A percentile compares a stretch with the other conserved stretches of the same genome.
phyloP scores from a whole-genome alignment of 2,329 filamentous ascomycete species.

The Diaporthe longicolla region DNA sequence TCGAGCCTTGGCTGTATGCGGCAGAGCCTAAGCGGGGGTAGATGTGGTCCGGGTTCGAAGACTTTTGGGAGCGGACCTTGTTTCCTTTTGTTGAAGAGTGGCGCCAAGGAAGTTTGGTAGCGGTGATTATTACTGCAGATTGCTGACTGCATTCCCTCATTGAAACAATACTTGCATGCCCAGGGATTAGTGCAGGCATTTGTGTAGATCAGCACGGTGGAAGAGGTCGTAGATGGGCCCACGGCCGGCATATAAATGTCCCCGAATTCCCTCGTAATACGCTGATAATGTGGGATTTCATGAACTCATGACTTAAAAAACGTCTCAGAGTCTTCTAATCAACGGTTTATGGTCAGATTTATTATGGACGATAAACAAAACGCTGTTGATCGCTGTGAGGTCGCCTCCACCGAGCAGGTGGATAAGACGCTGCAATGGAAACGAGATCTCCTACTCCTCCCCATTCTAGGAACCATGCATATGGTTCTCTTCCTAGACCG shows the following conservation, averaged over 20 bases:
- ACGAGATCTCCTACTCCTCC: constrained; percentile 48
- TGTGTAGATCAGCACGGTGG: background rate
- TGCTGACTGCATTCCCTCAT: constrained; percentile 24
- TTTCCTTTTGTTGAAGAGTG: background rate
- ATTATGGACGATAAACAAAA: constrained; percentile 3
- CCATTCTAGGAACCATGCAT: constrained; percentile 48
- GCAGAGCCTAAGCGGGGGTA: background rate
- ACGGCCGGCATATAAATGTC: background rate
- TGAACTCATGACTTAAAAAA: background rate
- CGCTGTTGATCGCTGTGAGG: background rate
- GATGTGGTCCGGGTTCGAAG: background rate
- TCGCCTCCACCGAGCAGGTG: background rate
- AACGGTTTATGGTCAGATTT: background rate
- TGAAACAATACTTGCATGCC: background rate
- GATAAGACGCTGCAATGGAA: constrained; percentile 46
- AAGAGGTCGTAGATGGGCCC: background rate
- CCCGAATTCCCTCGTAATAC: background rate
- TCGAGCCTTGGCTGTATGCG: constrained; percentile 13
- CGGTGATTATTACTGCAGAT: background rate
- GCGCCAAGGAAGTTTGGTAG: background rate
- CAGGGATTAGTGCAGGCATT: background rate
- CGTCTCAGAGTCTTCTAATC: background rate
- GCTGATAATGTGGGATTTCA: background rate
- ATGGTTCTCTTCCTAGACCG: constrained; percentile 45
- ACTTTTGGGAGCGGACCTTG: background rate